phyloP scores from a whole-genome alignment of 202 grass and related monocot genomes.

The Eragrostis tef region DNA sequence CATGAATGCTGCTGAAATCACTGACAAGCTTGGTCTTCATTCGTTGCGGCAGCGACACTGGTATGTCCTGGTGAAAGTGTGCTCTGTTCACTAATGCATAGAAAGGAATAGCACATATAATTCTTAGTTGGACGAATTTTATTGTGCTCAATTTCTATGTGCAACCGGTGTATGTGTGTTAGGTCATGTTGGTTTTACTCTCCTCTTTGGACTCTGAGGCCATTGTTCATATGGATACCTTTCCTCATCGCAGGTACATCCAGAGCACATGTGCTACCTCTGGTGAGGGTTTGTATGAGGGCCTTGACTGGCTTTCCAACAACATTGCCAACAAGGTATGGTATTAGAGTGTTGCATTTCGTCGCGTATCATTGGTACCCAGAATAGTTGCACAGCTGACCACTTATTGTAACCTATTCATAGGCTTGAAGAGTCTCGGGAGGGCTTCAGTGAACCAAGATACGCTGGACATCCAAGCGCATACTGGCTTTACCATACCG shows the following conservation, averaged over 20 bases:
- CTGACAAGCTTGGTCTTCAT: conserved; percentile 77
- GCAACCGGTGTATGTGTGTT: not conserved
- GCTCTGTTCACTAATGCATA: not conserved
- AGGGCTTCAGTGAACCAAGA: conserved; percentile 40
- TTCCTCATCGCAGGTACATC: conserved; percentile 63
- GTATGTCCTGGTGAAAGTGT: conserved; percentile 36
- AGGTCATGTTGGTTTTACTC: not conserved
- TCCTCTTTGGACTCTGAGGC: not conserved
- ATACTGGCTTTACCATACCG: conserved; percentile 38
- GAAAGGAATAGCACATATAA: not conserved
- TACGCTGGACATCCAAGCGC: conserved; percentile 17
- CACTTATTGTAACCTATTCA: not conserved
- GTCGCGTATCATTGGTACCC: not conserved
- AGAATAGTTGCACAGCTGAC: conserved; percentile 8
- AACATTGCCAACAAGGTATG: conserved; percentile 83
- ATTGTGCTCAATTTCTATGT: not conserved
- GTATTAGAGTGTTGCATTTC: not conserved
- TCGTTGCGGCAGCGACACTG: conserved; percentile 83
- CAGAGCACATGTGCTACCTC: conserved; percentile 88
- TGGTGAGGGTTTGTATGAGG: conserved; percentile 83
- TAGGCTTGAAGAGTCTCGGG: conserved; percentile 54
- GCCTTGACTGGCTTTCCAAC: conserved; percentile 87
- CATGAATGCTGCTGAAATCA: conserved; percentile 85
- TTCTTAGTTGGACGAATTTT: not conserved
- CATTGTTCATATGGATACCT: not conserved